phyloP scores from a whole-genome alignment of 768 basidiomycete species.

The Rhizopogon roseolus region DNA sequence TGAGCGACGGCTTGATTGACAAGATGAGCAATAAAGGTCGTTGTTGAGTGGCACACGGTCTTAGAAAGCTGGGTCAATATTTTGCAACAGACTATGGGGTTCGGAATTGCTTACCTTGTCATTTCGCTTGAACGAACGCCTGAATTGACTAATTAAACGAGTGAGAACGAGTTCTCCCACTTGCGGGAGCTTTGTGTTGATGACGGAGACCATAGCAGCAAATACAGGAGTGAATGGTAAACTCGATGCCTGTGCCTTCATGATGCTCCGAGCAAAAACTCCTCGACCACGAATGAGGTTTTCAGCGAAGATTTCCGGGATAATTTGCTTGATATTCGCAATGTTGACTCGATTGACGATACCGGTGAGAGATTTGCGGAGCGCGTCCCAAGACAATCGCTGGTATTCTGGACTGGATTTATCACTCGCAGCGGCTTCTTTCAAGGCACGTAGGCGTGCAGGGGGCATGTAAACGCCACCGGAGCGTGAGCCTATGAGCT shows the following conservation, averaged over 20 bases:
- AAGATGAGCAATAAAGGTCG: slow-evolving; percentile 87
- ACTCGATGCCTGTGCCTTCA: slow-evolving; percentile 97
- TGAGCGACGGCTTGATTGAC: slow-evolving; percentile 93
- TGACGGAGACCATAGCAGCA: slow-evolving; percentile 87
- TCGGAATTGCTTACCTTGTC: slow-evolving; percentile 71
- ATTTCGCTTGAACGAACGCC: slow-evolving; percentile 92
- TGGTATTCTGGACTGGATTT: slow-evolving; percentile 89
- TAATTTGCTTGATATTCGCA: slow-evolving; percentile 90
- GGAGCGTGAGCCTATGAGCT: slow-evolving; percentile 73
- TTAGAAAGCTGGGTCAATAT: slow-evolving; percentile 22
- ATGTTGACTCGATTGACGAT: slow-evolving; percentile 99
- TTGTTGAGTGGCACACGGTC: slow-evolving; percentile 91
- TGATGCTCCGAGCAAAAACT: slow-evolving; percentile 87
- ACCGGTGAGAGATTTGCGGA: slow-evolving; percentile 97
- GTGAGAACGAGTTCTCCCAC: slow-evolving; percentile 90
- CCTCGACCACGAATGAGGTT: slow-evolving; percentile 93
- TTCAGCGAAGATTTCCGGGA: slow-evolving; percentile 88
- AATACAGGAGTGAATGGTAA: slow-evolving; percentile 98
- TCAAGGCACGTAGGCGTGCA: slow-evolving; percentile 85
- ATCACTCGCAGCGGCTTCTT: slow-evolving; percentile 68
- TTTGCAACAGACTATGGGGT: neutral
- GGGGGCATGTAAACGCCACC: slow-evolving; percentile 98
- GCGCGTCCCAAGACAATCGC: slow-evolving; percentile 93
- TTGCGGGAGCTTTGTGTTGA: slow-evolving; percentile 96
- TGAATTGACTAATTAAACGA: slow-evolving; percentile 91